These are phyloP conservation scores for Tulasnella sp. DNA, from an alignment of 768 basidiomycete species.

Conservation along the genomic window DNA sequence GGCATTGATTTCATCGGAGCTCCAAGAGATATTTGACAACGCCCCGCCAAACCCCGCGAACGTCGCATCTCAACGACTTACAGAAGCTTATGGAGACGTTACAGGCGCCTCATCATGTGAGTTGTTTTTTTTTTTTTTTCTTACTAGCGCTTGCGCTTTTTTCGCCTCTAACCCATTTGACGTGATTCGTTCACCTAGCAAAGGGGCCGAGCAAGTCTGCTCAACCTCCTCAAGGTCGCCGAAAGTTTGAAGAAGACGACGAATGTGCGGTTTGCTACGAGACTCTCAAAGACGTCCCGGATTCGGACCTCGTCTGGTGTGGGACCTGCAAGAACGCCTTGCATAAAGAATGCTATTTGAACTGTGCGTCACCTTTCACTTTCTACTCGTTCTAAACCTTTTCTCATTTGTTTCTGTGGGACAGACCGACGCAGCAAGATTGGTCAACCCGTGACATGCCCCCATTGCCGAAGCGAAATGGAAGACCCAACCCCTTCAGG, in stretches of 20 bases:
- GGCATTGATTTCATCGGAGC: slow-evolving; percentile 63
- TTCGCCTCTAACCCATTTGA: neutral
- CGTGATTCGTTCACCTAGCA: neutral
- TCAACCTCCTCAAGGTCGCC: slow-evolving; percentile 18
- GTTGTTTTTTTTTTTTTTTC: neutral
- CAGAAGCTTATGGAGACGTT: slow-evolving; percentile 56
- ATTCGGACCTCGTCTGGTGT: slow-evolving; percentile 52
- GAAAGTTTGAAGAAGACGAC: slow-evolving; percentile 56
- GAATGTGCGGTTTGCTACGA: slow-evolving; percentile 80
- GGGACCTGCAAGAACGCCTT: slow-evolving; percentile 64
- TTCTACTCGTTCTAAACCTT: neutral
- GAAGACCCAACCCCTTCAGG: slow-evolving; percentile 45
- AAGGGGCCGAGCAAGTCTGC: slow-evolving; percentile 27
- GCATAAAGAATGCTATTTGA: slow-evolving; percentile 67
- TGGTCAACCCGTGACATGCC: neutral
- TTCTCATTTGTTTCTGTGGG: neutral
- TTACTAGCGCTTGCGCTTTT: neutral
- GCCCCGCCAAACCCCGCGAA: slow-evolving; percentile 67
- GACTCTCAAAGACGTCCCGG: slow-evolving; percentile 49
- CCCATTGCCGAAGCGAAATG: neutral
- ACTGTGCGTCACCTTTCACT: slow-evolving; percentile 51
- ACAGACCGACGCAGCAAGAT: slow-evolving; percentile 1
- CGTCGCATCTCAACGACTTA: slow-evolving; percentile 51
- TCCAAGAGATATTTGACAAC: slow-evolving; percentile 58
- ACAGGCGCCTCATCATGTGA: slow-evolving; percentile 41